A percentile compares a stretch with the other conserved stretches of the same genome.
Conservation (phyloP, 2,329 filamentous ascomycete species). For the Aspergillus pseudoviridinutans region DNA sequence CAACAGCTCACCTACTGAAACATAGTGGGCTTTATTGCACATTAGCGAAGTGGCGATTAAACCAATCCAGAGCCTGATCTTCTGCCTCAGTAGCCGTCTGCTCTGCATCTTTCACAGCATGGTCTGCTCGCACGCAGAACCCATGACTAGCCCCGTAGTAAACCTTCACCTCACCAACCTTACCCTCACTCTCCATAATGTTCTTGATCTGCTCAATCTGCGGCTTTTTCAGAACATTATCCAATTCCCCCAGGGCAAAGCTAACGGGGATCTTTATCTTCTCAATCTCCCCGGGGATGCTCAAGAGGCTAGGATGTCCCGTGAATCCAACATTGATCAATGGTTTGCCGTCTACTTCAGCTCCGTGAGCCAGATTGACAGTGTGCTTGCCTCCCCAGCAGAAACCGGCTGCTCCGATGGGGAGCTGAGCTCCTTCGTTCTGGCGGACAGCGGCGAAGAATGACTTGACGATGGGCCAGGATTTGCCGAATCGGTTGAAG, state of each 20-base stretch:
- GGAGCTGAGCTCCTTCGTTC: constrained; percentile 28
- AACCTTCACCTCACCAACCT: constrained; percentile 20
- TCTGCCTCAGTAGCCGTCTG: constrained; percentile 24
- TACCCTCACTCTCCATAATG: constrained; percentile 14
- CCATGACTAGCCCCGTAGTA: constrained; percentile 25
- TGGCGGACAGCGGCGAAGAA: constrained; percentile 38
- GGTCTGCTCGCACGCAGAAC: constrained; percentile 26
- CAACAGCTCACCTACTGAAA: background rate
- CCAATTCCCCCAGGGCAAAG: constrained; percentile 23
- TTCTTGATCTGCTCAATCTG: constrained; percentile 19
- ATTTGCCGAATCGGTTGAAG: constrained; percentile 21
- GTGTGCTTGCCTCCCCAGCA: constrained; percentile 61
- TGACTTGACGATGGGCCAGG: constrained; percentile 32
- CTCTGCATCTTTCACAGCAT: constrained; percentile 15
- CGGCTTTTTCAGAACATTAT: constrained; percentile 15
- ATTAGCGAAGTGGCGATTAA: constrained; percentile 10
- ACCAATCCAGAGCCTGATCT: constrained; percentile 22
- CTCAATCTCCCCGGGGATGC: constrained; percentile 46
- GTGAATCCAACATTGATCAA: constrained; percentile 53
- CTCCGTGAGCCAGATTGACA: constrained; percentile 45
- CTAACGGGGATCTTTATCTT: constrained; percentile 19
- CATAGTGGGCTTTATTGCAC: background rate
- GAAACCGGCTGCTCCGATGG: constrained; percentile 56
- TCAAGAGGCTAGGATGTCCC: constrained; percentile 51
- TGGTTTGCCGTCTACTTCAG: constrained; percentile 17